phyloP scores from a whole-genome alignment of 768 basidiomycete genomes.

The Crepidotus variabilis region DNA sequence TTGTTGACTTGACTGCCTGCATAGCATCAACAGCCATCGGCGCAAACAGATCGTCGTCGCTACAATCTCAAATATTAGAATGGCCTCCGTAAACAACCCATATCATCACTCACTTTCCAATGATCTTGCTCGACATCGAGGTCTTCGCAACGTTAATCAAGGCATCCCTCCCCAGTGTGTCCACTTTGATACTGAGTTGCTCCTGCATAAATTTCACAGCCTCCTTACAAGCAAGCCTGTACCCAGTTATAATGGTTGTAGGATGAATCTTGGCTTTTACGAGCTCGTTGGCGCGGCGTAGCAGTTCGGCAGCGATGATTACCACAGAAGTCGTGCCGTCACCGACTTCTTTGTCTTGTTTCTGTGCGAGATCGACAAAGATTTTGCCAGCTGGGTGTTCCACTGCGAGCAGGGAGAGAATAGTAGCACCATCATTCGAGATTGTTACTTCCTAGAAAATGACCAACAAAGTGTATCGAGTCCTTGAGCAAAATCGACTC shows the following conservation, averaged over 20 bases:
- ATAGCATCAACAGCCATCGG: conserved; percentile 99
- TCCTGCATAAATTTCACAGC: conserved; percentile 98
- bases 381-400: conserved; percentile 97
- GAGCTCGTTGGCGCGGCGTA: conserved; percentile 94
- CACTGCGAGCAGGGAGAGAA: conserved; percentile 87
- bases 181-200: conserved; percentile 93
- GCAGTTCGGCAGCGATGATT: conserved; percentile 94
- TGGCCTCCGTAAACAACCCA: background rate
- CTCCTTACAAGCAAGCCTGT: conserved; percentile 93
- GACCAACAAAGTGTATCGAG: conserved; percentile 9
- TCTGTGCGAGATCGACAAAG: conserved; percentile 97
- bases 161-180: conserved; percentile 86
- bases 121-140: conserved; percentile 98
- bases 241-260: conserved; percentile 98
- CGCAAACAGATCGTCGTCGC: conserved; percentile 96
- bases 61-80: conserved; percentile 24
- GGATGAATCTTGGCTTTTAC: conserved; percentile 99
- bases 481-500: background rate
- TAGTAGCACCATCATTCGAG: conserved; percentile 99
- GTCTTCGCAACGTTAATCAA: conserved; percentile 97
- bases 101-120: conserved; percentile 72
- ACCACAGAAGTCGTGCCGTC: conserved; percentile 99
- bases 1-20: conserved; percentile 93
- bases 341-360: conserved; percentile 99
- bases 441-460: conserved; percentile 89